Conservation (phyloP, 2,329 filamentous ascomycete genomes). For the Alternaria ethzedia region DNA sequence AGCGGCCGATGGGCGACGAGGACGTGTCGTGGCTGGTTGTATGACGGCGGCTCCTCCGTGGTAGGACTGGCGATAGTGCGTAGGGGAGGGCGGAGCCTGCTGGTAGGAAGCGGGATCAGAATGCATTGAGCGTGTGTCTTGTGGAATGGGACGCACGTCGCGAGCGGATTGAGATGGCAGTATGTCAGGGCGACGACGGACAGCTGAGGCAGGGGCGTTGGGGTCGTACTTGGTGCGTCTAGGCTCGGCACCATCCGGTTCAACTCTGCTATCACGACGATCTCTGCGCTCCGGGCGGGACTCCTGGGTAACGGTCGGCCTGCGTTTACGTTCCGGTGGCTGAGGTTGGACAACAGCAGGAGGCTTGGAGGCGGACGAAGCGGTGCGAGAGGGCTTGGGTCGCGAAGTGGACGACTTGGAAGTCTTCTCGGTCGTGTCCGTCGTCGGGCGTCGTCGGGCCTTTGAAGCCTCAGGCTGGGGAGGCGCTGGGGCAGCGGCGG, state of each 20-base stretch:
- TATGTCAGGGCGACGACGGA: conserved; percentile 21
- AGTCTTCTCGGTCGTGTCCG: conserved; percentile 14
- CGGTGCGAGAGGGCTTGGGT: conserved; percentile 31
- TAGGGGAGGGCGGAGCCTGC: conserved; percentile 36
- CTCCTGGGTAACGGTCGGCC: conserved; percentile 10
- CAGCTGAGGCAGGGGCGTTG: conserved; percentile 16
- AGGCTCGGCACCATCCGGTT: conserved; percentile 43
- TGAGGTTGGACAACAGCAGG: conserved; percentile 7
- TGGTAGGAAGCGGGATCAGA: conserved; percentile 38
- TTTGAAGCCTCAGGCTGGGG: conserved; percentile 24
- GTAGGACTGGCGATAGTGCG: conserved; percentile 29
- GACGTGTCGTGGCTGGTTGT: conserved; percentile 35
- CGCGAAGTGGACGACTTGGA: conserved; percentile 32
- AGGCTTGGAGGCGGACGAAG: conserved; percentile 32
- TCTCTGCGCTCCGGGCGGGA: conserved; percentile 12
- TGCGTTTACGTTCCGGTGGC: not conserved
- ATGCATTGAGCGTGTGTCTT: conserved; percentile 36
- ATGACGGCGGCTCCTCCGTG: conserved; percentile 35
- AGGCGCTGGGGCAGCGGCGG: conserved; percentile 20
- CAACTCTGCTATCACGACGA: conserved; percentile 18
- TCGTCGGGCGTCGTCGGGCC: conserved; percentile 22
- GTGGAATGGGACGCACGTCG: conserved; percentile 32
- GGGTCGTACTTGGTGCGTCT: conserved; percentile 39
- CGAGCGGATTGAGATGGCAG: conserved; percentile 38
- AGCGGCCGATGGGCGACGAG: conserved; percentile 34